Percentiles rank a stretch among this genome's conserved stretches.
These are phyloP conservation scores for Coccomyxa sp. DNA, from an alignment of 139 green algal species.

Conservation along the genomic window DNA sequence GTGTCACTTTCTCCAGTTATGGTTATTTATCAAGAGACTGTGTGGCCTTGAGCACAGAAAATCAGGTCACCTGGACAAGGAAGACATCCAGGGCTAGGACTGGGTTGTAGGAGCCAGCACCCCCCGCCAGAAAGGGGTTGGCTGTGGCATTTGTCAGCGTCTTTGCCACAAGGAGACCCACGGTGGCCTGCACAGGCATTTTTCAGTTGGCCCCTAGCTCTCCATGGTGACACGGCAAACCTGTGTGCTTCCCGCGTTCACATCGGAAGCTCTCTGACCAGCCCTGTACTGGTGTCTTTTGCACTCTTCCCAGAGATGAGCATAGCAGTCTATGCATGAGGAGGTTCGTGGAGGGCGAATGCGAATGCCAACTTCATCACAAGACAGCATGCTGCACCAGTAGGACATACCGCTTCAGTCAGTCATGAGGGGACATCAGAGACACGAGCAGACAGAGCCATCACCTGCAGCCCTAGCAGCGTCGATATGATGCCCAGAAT, in stretches of 20 bases:
- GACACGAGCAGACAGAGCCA: neutral
- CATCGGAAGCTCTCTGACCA: no score
- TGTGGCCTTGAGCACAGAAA: neutral
- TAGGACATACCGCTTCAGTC: neutral
- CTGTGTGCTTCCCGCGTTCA: no score
- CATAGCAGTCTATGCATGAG: no score
- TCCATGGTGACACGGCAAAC: no score
- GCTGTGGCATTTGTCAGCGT: conserved; percentile 85
- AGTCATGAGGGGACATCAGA: neutral
- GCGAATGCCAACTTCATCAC: no score
- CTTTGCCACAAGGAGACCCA: conserved; percentile 96
- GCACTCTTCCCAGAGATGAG: no score
- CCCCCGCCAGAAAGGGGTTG: conserved; percentile 81
- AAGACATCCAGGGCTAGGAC: conserved; percentile 98
- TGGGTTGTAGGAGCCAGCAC: conserved; percentile 76
- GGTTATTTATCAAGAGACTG: neutral
- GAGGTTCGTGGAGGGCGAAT: no score
- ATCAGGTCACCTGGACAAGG: conserved; percentile 79
- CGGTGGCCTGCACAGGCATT: conserved; percentile 60
- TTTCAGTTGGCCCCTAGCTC: no score
- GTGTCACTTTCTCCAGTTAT: neutral
- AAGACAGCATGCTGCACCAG: no score
- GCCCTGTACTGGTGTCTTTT: no score
- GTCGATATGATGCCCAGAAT: conserved; percentile 59
- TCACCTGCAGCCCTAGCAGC: conserved; percentile 59